A percentile compares a stretch with the other conserved stretches of the same genome.
phyloP scores from a whole-genome alignment of 768 basidiomycete species.

The Rhodosporidiobolus sp. region DNA sequence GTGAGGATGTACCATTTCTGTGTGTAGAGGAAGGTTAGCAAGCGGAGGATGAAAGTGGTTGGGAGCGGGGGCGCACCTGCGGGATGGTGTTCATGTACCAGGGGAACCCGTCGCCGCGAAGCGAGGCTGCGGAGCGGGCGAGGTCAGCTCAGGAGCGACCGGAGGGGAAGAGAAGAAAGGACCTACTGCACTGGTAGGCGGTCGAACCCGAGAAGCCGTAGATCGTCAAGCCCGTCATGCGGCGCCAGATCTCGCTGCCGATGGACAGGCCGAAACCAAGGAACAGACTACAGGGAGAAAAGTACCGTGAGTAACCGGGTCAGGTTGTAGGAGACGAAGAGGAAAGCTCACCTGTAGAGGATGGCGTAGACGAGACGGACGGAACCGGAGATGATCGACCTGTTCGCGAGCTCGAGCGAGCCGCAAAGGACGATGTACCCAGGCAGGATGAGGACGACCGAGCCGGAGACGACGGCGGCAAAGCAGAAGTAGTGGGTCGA shows the following conservation, averaged over 20 bases:
- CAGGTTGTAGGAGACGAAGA: conserved; percentile 16
- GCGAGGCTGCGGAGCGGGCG: conserved; percentile 29
- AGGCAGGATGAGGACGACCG: conserved; percentile 75
- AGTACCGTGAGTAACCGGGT: background rate
- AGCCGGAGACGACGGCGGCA: conserved; percentile 70
- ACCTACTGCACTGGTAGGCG: conserved; percentile 59
- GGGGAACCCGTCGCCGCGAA: conserved; percentile 58
- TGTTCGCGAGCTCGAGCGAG: conserved; percentile 57
- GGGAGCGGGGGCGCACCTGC: conserved; percentile 41
- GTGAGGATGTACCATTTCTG: conserved; percentile 57
- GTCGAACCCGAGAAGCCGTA: conserved; percentile 51
- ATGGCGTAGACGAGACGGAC: conserved; percentile 68
- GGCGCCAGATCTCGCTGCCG: conserved; percentile 66
- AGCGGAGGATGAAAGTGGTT: background rate
- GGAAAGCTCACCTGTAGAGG: conserved; percentile 56
- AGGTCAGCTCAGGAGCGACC: background rate
- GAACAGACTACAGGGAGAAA: conserved; percentile 39
- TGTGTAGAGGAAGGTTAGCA: background rate
- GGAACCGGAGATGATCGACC: conserved; percentile 78
- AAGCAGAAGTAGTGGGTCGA: conserved; percentile 71
- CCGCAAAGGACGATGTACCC: conserved; percentile 59
- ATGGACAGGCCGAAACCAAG: conserved; percentile 72
- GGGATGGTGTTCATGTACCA: conserved; percentile 76
- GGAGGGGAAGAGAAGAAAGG: background rate
- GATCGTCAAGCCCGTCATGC: conserved; percentile 54